These are phyloP conservation scores for Tylopilus sp. DNA, from an alignment of 1,284 basidiomycete species.

Conservation along the genomic window DNA sequence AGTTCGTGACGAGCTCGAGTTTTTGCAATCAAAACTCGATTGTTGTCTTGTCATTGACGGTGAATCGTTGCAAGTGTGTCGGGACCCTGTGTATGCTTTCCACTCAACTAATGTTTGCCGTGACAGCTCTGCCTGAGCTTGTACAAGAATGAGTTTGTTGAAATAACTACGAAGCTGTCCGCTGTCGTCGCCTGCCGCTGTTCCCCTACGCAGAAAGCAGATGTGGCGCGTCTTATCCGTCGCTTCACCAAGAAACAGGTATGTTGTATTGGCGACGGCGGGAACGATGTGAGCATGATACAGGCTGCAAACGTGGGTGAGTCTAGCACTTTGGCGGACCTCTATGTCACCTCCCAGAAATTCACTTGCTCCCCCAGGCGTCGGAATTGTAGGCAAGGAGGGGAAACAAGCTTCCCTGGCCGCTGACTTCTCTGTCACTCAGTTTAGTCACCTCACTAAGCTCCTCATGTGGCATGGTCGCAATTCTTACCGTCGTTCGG, in stretches of 20 bases:
- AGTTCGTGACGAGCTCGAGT: constrained; percentile 88
- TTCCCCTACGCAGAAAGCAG: constrained; percentile 98
- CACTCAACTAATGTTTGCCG: background rate
- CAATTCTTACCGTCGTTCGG: constrained; percentile 96
- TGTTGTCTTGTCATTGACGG: constrained; percentile 99
- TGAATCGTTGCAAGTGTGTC: constrained; percentile 83
- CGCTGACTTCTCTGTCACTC: constrained; percentile 96
- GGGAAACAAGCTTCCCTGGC: constrained; percentile 97
- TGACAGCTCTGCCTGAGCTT: constrained; percentile 79
- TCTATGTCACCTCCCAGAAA: background rate
- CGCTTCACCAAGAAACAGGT: constrained; percentile 89
- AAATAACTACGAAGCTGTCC: constrained; percentile 92
- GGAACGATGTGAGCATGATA: constrained; percentile 96
- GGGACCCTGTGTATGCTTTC: background rate
- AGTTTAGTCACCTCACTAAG: constrained; percentile 94
- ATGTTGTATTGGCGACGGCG: constrained; percentile 96
- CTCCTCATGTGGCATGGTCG: constrained; percentile 96
- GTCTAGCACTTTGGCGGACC: constrained; percentile 30
- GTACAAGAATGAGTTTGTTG: constrained; percentile 93
- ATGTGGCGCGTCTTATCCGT: constrained; percentile 91
- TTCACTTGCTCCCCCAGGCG: constrained; percentile 49
- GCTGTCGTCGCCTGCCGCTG: constrained; percentile 97
- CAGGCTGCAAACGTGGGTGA: constrained; percentile 90
- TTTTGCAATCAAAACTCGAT: constrained; percentile 91
- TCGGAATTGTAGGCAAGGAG: constrained; percentile 99